Evolutionary conservation across 2,329 filamentous ascomycete species (phyloP), one percentile per base, ranked within the genome.

Genomic region (Colletotrichum somersetense): DNA sequence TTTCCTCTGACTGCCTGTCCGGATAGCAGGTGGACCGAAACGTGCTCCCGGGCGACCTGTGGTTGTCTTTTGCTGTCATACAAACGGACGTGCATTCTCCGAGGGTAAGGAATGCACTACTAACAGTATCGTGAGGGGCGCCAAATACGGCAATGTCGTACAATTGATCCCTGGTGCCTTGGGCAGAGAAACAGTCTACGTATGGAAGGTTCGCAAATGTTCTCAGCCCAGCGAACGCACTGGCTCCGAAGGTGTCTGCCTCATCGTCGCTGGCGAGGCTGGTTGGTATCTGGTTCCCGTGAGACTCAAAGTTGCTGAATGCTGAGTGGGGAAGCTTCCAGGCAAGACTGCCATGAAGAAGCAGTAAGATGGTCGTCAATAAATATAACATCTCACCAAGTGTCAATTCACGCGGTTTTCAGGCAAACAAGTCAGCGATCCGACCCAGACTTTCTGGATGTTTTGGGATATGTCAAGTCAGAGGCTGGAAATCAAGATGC

Each of bases 131-230:
- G 68, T 78, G 76, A 8, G 77, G 77, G 4, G 78, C 78, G 4
- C 78, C 78, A 10, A 79, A 73, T 44, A 79, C 72, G 35, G 77
- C 78, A 72, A 79, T 78, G 48, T 79, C 78, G 35, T 77, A 79
- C 44, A 38, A 62, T 5, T 52, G 35, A 5, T 55, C 55, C 38
- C 56, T 40, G 7, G 61, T 66, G 0, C 69, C 67, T 3, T 74
- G 73, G 2, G 76, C 61, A 4, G 68, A 64, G 53, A 78, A 79
- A 66, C 78, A 79, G 50, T 79, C 72, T 7, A 74, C 72, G 18
- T 76, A 76, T 0, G 75, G 75, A 3, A 79, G 66, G 20, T 75
- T 75, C 5, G 77, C 78, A 61, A 78, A 79, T 0, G 76, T 78
- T 35, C 69, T 75, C 3, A 76, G 64, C 3, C 75, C 74, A 2